A percentile compares a stretch with the other conserved stretches of the same genome.
Evolutionary conservation across 257 asterid species (phyloP).

Genomic region (Voacanga thouarsii): DNA sequence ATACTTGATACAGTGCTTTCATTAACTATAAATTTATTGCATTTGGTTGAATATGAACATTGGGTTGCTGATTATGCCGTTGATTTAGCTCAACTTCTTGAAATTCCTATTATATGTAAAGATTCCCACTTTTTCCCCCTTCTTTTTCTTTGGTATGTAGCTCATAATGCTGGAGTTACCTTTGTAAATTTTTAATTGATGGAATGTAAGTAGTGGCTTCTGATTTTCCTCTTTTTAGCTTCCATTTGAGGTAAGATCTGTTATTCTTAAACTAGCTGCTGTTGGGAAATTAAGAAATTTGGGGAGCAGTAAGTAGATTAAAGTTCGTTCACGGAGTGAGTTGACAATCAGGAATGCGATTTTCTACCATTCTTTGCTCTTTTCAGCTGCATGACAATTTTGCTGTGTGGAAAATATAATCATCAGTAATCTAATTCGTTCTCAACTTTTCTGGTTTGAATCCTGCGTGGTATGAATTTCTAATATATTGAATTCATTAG

Average conservation of each 20-base stretch:
- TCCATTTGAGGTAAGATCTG: conserved; percentile 18
- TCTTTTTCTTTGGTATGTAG: not conserved
- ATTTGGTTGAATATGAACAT: not conserved
- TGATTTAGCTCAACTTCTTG: conserved; percentile 5
- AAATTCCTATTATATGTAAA: conserved; percentile 1
- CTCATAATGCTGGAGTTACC: not conserved
- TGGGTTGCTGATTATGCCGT: conserved; percentile 1
- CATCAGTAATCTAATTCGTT: not conserved
- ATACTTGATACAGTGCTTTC: not conserved
- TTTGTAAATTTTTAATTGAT: not conserved
- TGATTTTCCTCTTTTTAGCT: not conserved
- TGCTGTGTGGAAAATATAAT: not conserved
- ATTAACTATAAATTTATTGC: not conserved
- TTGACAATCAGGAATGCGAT: not conserved
- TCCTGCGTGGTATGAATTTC: not conserved
- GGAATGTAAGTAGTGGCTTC: conserved; percentile 2
- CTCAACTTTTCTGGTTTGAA: not conserved
- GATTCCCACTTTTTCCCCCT: too few species aligned
- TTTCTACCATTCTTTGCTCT: not conserved
- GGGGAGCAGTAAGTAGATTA: not conserved
- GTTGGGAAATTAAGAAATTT: not conserved
- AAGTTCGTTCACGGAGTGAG: not conserved
- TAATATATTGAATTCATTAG: conserved; percentile 1
- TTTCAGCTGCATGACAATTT: not conserved
- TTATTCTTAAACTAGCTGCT: not conserved